Evolutionary conservation across 345 rosid species (phyloP), one percentile per base, ranked within the genome.

Genomic region (Salix suchowensis): DNA sequence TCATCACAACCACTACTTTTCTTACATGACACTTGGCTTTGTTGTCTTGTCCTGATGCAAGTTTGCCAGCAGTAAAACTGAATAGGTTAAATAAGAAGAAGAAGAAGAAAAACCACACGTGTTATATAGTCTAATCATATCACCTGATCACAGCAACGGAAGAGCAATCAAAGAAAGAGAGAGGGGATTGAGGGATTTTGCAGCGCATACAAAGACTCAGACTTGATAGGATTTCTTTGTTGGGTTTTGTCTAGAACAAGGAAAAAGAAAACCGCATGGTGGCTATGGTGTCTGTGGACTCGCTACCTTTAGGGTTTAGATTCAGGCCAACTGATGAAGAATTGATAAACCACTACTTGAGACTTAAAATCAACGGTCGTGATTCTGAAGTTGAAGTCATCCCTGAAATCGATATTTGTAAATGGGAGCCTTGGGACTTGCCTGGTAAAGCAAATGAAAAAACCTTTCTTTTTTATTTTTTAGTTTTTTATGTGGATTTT

Each of bases 361-460:
- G 92, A 74, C 80, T 81, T 75, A 92, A 90, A 89, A 95, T 95
- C 86, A 91, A 95, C 87, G 93, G 98, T 67, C 92, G 89, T 73
- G 78, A 88, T 85, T 87, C 90, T 44, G 93, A 92, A 76, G 96
- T 95, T 28, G 74, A 88, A 46, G 92, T 95, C 44, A 88, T 95
- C 68, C 91, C 88, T 24, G 98, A 93, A 79, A 77, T 95, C 74
- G 98, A 95, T 77, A 88, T 95, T 71, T 95, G 98, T 90, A 92
- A 89, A 84, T 87, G 92, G 90, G 97, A 95, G 82, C 97, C 98
- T 66, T 95, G 98, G 97, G 97, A 95, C 84, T 87, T 95, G 71
- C 97, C 98, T 70, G 90, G 97, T 91, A 40, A 58, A 9, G 40
- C 40, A n/a, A 40, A 12, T 15, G 13, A 58, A 36, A 14, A 32